Evolutionary conservation across 371 early-diverging fungal species (phyloP), one percentile per base, ranked within the genome.

Genomic region (Phascolomyces articulosus): DNA sequence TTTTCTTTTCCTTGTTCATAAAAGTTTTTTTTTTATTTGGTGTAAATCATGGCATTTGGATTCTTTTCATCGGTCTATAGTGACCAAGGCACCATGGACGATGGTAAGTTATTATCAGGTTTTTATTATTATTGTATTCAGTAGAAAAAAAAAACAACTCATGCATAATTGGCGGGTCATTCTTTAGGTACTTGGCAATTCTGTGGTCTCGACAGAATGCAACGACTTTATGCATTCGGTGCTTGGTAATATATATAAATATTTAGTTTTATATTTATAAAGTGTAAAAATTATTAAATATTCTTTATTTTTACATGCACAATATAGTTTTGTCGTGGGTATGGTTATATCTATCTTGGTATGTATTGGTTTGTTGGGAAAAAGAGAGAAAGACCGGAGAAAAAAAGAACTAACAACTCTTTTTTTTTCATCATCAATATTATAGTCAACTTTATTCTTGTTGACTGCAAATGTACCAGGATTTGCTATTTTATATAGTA

Each of bases 151-250:
- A 16, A 3, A 26, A 40, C 23, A 18, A 40, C 31, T 53, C 24
- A 21, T 31, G 29, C 40, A 21, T 59, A 26, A 23, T 49, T 40
- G 47, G 4, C 51, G 59, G 41, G 28, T 38, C 26, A 60, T 40
- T 4, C 18, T 26, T 47, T 56, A 79, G 82, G 82, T 11, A 77
- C 67, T 60, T 82, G 83, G 83, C 64, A 75, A 54, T 82, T 76
- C 69, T 79, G 77, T 69, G 80, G 83, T 47, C 83, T 97, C 53
- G 85, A 87, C 51, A 80, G 92, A 34, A 94, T 89, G 29, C 92
- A 96, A 68, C 88, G 97, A 53, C 82, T 95, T 40, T 94, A 92
- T 79, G 97, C 93, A 6, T 97, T 95, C 78, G 96, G 93, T 72
- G 80, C 75, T 31, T 90, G 90, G 89, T 87, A 82, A 18, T n/a